Conservation (phyloP, 1,284 basidiomycete species). For the Hypsizygus ulmarius region DNA sequence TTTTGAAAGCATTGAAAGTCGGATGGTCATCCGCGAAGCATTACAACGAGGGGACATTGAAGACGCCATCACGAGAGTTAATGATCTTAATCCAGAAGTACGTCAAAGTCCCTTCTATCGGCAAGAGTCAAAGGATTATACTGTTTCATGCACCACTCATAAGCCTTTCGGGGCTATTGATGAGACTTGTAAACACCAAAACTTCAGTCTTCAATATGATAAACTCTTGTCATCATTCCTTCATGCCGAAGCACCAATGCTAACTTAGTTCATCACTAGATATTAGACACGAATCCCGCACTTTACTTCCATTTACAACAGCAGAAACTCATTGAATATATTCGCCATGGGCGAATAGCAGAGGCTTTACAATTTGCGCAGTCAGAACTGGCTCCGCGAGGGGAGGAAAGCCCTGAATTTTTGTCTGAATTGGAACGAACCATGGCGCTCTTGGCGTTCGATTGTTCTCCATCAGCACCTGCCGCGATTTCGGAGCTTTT, state of each 20-base stretch:
- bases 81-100: slow-evolving; percentile 97
- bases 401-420: slow-evolving; percentile 93
- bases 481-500: slow-evolving; percentile 74
- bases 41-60: slow-evolving; percentile 93
- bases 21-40: slow-evolving; percentile 93
- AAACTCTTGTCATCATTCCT: slow-evolving; percentile 21
- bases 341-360: slow-evolving; percentile 76
- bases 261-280: slow-evolving; percentile 50
- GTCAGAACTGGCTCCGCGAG: slow-evolving; percentile 89
- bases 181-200: slow-evolving; percentile 68
- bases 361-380: slow-evolving; percentile 92
- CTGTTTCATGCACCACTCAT: slow-evolving; percentile 98
- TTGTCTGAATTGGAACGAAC: slow-evolving; percentile 89
- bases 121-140: slow-evolving; percentile 70
- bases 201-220: slow-evolving; percentile 95
- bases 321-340: slow-evolving; percentile 92
- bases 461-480: slow-evolving; percentile 63
- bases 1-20: slow-evolving; percentile 87
- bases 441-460: slow-evolving; percentile 94
- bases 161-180: slow-evolving; percentile 71
- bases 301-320: slow-evolving; percentile 94
- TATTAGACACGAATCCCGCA: slow-evolving; percentile 88
- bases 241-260: slow-evolving; percentile 13
- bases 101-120: slow-evolving; percentile 33
- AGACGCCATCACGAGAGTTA: slow-evolving; percentile 90